phyloP scores from a whole-genome alignment of 225 moss, liverwort and hornwort genomes.

The Straminergon stramineum region DNA sequence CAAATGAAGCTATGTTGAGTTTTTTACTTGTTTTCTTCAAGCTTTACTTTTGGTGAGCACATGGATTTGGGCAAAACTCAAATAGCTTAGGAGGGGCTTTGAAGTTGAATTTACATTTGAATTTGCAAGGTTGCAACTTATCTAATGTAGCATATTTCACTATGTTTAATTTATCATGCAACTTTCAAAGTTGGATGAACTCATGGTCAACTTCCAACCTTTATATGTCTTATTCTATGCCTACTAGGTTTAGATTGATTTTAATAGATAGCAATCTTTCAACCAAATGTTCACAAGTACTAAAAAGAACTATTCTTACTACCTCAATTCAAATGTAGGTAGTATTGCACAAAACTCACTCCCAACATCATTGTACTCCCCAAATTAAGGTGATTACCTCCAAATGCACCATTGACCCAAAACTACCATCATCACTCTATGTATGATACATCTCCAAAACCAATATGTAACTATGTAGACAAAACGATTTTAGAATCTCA shows the following conservation, averaged over 20 bases:
- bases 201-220: not conserved
- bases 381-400: accelerated
- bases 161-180: not conserved
- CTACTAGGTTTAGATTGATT: not conserved
- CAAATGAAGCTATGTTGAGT: not conserved
- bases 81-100: not conserved
- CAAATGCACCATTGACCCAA: accelerated
- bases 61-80: not conserved
- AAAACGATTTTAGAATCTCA: not conserved
- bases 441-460: not conserved
- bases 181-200: not conserved
- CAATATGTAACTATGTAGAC: not conserved
- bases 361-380: accelerated
- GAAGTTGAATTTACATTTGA: not conserved
- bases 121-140: not conserved
- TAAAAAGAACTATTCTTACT: not conserved
- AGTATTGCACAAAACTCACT: accelerated
- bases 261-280: not conserved
- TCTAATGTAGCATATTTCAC: not conserved
- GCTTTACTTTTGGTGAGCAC: not conserved
- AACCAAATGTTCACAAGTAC: not conserved
- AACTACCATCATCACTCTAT: not conserved
- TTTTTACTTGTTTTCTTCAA: not conserved
- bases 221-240: not conserved
- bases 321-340: not conserved